These are phyloP conservation scores for Aspergillus eucalypticola DNA, from an alignment of 2,329 filamentous ascomycete genomes.

Conservation along the genomic window DNA sequence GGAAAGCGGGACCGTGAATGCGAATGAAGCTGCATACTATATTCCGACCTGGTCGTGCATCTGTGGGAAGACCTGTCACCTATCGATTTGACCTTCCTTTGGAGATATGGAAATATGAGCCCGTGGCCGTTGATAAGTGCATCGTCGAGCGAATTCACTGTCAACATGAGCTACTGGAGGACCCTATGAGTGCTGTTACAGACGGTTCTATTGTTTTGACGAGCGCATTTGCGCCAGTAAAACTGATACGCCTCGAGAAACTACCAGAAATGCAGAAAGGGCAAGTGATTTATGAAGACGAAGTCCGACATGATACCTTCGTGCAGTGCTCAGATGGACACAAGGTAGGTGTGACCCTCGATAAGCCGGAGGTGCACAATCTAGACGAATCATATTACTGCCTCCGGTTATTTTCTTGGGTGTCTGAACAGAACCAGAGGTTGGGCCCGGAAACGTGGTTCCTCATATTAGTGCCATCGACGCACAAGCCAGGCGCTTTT, in stretches of 20 bases:
- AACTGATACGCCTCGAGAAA: neutral
- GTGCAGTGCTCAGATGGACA: neutral
- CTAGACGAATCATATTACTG: neutral
- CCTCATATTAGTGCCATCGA: neutral
- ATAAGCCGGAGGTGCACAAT: neutral
- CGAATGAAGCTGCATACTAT: neutral
- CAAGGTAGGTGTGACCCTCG: neutral
- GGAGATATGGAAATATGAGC: neutral
- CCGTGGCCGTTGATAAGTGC: neutral
- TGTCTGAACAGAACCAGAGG: neutral
- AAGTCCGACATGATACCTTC: neutral
- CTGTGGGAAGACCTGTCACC: neutral
- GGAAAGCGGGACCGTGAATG: neutral
- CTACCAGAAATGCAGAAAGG: too few relatives aligned
- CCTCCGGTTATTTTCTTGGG: neutral
- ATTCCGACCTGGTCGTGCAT: neutral
- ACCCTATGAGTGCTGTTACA: neutral
- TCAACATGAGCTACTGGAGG: neutral
- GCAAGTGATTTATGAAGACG: too few relatives aligned
- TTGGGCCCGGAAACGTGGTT: neutral
- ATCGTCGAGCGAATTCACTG: neutral
- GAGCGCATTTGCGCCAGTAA: neutral
- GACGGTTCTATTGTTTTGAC: neutral
- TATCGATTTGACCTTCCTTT: neutral
- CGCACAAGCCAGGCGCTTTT: neutral